Evolutionary conservation across 176 grass and related monocot genomes (phyloP), one percentile per base, ranked within the genome.

Genomic region (Stipa capillata): DNA sequence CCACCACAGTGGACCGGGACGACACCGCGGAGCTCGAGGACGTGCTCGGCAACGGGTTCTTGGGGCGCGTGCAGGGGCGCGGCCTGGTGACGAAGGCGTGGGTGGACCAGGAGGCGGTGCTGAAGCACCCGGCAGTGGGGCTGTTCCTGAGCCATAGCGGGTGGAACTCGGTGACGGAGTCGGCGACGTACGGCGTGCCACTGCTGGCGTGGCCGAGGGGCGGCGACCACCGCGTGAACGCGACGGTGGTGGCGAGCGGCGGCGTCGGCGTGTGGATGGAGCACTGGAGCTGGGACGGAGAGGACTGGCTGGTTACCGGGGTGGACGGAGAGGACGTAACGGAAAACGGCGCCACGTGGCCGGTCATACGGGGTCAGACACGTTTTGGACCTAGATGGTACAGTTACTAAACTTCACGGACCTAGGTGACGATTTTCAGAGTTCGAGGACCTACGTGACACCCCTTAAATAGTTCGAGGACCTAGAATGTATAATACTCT

Each of bases 21-120:
- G 90, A 89, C 43, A 55, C 6, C 1, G 81, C 31, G 0, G 80
- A 75, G 17, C 32, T 90, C 17, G 8, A 32, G 2, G 85, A 85
- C 20, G 72, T 91, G 37, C 65, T 93, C 34, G 85, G 85, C 9
- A 33, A 69, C 0, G 83, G 58, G 49, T 93, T 77, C 59, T 1
- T 89, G 31, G 80, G 48, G 21, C 83, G 88, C 20, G 80, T 93
- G 40, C 37, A 52, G 51, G 87, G 75, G 15, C 84, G 80, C n/a
- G 83, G 90, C 40, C 2, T 90, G 5, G 85, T 97, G 59, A 84
- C 80, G 21, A 93, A 82, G 43, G 72, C 15, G 7, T 97, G 90
- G 94, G 82, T 97, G 21, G 87, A 97, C 10, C 93, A 91, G 72
- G 87, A 89, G 77, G 69, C 71, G 53, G 72, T 97, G 14, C 80